phyloP scores from a whole-genome alignment of 225 moss, liverwort and hornwort species.

The Polytrichum formosum region DNA sequence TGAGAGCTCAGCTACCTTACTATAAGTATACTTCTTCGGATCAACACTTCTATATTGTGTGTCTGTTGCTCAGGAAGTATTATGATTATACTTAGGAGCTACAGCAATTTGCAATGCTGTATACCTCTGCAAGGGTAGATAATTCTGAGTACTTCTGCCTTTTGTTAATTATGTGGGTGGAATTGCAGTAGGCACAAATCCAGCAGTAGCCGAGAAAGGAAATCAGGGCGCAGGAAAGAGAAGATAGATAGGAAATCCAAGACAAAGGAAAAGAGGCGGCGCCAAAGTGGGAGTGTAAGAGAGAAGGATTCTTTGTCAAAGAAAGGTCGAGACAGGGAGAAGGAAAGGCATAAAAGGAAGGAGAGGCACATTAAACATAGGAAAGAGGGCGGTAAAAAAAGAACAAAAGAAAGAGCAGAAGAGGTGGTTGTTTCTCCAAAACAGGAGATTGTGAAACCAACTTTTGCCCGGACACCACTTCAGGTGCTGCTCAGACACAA shows the following conservation, averaged over 20 bases:
- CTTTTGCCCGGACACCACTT: slow-evolving; percentile 23
- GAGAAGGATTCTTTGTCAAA: slow-evolving; percentile 18
- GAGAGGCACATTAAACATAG: slow-evolving; percentile 36
- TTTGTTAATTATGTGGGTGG: slow-evolving; percentile 8
- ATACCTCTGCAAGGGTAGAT: no score
- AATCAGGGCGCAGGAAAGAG: slow-evolving; percentile 18
- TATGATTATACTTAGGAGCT: neutral
- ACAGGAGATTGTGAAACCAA: slow-evolving; percentile 19
- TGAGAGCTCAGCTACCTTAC: no score
- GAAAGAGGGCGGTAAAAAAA: slow-evolving; percentile 26
- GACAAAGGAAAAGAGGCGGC: slow-evolving; percentile 22
- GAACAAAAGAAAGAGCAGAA: slow-evolving; percentile 13
- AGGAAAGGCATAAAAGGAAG: slow-evolving; percentile 32
- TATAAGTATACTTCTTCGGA: no score
- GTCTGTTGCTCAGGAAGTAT: neutral
- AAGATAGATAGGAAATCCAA: slow-evolving; percentile 21
- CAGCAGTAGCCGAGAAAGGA: slow-evolving; percentile 26
- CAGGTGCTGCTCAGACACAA: slow-evolving; percentile 23
- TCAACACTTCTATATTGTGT: neutral
- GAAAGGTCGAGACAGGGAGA: slow-evolving; percentile 28
- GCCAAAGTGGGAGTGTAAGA: slow-evolving; percentile 20
- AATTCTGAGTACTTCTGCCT: neutral
- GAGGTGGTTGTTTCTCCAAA: slow-evolving; percentile 20
- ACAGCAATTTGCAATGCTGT: neutral
- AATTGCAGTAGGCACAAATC: slow-evolving; percentile 22